Evolutionary conservation across 257 asterid species (phyloP), one percentile per base, ranked within the genome.

Genomic region (Lycium barbarum): DNA sequence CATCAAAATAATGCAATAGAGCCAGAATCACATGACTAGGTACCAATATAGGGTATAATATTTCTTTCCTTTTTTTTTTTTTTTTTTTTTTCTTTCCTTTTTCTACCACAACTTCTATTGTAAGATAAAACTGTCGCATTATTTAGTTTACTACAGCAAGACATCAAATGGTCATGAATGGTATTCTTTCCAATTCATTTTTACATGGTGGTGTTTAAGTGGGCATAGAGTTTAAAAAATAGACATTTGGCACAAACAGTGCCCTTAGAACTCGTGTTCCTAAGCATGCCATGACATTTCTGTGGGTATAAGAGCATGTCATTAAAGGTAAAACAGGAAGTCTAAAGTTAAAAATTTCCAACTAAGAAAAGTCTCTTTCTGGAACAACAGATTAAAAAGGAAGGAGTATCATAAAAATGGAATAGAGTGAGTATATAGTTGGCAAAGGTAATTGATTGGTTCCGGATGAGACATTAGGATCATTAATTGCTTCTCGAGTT

Each of bases 1-100:
- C 40, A 70, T n/a, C 53, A 1, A 26, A 14, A 51, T 76, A 33
- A 22, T 13, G 65, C 47, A 53, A 76, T 76, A 76, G 22, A 18
- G 14, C 82, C 65, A 76, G 20, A 53, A 26, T 76, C 65, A 76
- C 40, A 38, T 76, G 35, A 76, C 65, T 76, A 72, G 17, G 18
- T 43, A 76, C 26, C 22, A 5, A 45, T 3, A 76, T 26, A 53
- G 59, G 65, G 49, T 53, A 14, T 76, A 13, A 17, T 76, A 51
- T 51, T 51, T 14, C 82, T 53, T 51, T 51, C 47, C 82, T 13
- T 53, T 74, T 51, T 49, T 51, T 14, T 63, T 26, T 51, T 51
- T 26, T 65, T 22, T 53, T 74, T 51, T 76, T 51, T 14, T 63
- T 14, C 82, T 53, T 51, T 51, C 47, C 82, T 22, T 53, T 74